These are phyloP conservation scores for Scortechinia acanthostroma DNA, from an alignment of 2,329 filamentous ascomycete genomes.

Conservation along the genomic window DNA sequence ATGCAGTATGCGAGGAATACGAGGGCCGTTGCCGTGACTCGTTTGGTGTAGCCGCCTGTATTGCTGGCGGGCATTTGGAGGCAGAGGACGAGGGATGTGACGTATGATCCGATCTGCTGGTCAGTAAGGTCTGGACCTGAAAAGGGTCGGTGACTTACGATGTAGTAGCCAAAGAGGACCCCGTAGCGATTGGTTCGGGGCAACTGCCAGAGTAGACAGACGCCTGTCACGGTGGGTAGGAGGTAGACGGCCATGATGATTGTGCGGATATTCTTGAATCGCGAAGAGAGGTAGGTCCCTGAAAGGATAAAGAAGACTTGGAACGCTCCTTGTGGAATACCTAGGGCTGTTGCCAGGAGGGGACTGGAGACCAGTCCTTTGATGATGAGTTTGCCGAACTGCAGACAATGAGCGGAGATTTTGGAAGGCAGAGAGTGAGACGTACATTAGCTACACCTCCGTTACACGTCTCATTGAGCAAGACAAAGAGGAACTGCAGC, in stretches of 20 bases:
- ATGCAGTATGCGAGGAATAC: slow-evolving; percentile 34
- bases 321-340: slow-evolving; percentile 44
- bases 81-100: slow-evolving; percentile 40
- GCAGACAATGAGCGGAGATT: no score
- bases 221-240: slow-evolving; percentile 39
- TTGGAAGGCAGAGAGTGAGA: no score
- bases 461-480: slow-evolving; percentile 44
- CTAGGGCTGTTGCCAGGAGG: slow-evolving; percentile 37
- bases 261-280: slow-evolving; percentile 39
- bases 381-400: slow-evolving; percentile 44
- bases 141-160: slow-evolving; percentile 13
- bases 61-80: slow-evolving; percentile 41
- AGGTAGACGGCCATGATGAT: slow-evolving; percentile 42
- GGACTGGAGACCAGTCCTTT: slow-evolving; percentile 34
- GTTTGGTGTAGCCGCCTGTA: slow-evolving; percentile 36
- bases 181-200: slow-evolving; percentile 29
- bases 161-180: slow-evolving; percentile 41
- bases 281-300: slow-evolving; percentile 40
- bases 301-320: slow-evolving; percentile 43
- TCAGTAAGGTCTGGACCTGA: not conserved
- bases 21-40: slow-evolving; percentile 32
- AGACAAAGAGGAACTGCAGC: slow-evolving; percentile 31
- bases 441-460: slow-evolving; percentile 37
- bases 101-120: slow-evolving; percentile 26
- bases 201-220: slow-evolving; percentile 40